Conservation (phyloP, 768 basidiomycete species). For the Boletus subparvulus region DNA sequence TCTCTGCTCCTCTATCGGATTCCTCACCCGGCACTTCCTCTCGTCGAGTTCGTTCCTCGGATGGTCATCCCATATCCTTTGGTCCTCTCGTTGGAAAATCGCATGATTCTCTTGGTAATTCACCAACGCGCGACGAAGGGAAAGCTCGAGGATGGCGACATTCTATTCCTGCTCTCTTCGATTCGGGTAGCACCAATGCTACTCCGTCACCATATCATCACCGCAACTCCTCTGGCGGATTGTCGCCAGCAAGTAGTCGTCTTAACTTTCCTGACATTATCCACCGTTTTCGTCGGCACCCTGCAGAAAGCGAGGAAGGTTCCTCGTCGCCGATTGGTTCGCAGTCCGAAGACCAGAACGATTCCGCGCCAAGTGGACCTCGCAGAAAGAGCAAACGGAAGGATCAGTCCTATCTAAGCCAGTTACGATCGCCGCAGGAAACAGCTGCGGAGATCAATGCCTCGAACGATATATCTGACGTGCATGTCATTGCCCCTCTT, state of each 20-base stretch:
- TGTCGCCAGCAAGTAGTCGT: slow-evolving; percentile 47
- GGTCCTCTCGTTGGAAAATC: slow-evolving; percentile 53
- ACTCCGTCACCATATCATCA: slow-evolving; percentile 35
- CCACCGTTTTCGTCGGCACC: slow-evolving; percentile 35
- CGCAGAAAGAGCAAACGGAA: slow-evolving; percentile 10
- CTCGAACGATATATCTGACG: slow-evolving; percentile 5
- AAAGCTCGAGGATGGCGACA: slow-evolving; percentile 27
- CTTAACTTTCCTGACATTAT: slow-evolving; percentile 40
- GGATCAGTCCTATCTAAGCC: slow-evolving; percentile 27
- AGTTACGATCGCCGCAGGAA: slow-evolving; percentile 20
- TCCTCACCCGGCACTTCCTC: slow-evolving; percentile 42
- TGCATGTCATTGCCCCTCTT: slow-evolving; percentile 2
- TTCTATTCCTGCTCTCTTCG: slow-evolving; percentile 28
- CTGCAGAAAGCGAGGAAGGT: slow-evolving; percentile 47
- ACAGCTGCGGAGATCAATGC: slow-evolving; percentile 10
- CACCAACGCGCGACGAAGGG: slow-evolving; percentile 44
- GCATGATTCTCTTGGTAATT: slow-evolving; percentile 47
- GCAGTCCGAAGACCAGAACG: slow-evolving; percentile 41
- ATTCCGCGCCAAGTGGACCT: slow-evolving; percentile 22
- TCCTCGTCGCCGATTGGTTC: slow-evolving; percentile 48
- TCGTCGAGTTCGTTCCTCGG: slow-evolving; percentile 40
- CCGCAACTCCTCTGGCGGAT: slow-evolving; percentile 27
- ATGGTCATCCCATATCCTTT: slow-evolving; percentile 52
- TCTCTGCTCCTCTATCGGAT: slow-evolving; percentile 38
- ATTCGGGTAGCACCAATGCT: slow-evolving; percentile 36